Conservation (phyloP, 306 rosid genomes). For the Cucumis melo region DNA sequence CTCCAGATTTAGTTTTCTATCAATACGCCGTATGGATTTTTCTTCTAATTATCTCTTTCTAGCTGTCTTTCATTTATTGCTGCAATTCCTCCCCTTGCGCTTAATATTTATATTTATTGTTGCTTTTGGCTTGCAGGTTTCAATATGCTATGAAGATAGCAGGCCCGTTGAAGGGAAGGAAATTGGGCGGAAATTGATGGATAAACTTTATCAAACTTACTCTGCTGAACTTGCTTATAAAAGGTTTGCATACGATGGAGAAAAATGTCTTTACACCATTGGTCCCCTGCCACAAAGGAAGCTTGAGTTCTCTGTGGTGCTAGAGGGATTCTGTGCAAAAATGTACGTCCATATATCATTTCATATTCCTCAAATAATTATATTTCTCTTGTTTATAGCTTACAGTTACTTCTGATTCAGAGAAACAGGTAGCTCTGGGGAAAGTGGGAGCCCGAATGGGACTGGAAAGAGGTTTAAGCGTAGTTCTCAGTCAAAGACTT, state of each 20-base stretch:
- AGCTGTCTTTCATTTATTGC: background rate
- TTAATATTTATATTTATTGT: constrained; percentile 9
- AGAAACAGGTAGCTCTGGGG: constrained; percentile 26
- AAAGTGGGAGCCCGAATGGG: constrained; percentile 22
- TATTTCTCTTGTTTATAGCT: constrained; percentile 3
- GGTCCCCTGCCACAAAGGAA: constrained; percentile 54
- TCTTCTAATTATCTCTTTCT: background rate
- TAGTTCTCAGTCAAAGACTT: constrained; percentile 40
- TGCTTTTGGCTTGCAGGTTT: constrained; percentile 30
- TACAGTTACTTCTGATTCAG: constrained; percentile 16
- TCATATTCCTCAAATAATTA: background rate
- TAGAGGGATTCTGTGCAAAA: constrained; percentile 60
- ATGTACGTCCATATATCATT: constrained; percentile 17
- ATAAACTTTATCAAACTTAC: constrained; percentile 50
- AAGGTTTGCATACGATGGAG: constrained; percentile 74
- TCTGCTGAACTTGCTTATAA: constrained; percentile 47
- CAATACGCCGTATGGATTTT: constrained; percentile 61
- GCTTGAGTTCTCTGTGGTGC: constrained; percentile 45
- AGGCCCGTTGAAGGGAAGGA: constrained; percentile 43
- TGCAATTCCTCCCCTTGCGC: background rate
- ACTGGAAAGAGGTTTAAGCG: constrained; percentile 38
- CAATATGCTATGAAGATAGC: constrained; percentile 46
- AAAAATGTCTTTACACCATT: constrained; percentile 50
- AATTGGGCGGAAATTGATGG: constrained; percentile 64
- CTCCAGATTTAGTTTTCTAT: constrained; percentile 57